Percentiles rank a stretch among this genome's conserved stretches.
phyloP scores from a whole-genome alignment of 768 basidiomycete species.

The Serendipita vermifera region DNA sequence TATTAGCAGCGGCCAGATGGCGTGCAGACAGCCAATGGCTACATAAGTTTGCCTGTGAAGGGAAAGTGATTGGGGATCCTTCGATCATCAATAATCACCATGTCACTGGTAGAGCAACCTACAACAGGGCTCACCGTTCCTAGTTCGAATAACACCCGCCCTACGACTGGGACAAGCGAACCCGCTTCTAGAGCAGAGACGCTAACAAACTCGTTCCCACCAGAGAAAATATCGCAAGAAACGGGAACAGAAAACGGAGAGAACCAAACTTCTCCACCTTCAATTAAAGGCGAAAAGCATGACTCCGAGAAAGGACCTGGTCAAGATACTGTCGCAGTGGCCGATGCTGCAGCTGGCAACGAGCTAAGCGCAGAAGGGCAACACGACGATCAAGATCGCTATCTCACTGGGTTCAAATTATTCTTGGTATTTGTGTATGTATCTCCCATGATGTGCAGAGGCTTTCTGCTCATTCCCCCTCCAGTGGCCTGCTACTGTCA shows the following conservation, averaged over 20 bases:
- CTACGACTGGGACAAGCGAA: background rate
- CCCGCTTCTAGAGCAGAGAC: background rate
- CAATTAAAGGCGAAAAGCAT: background rate
- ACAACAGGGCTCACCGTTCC: too few relatives aligned
- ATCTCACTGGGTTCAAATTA: conserved; percentile 3
- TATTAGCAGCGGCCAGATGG: too few relatives aligned
- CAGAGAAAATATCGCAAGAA: background rate
- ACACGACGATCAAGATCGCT: background rate
- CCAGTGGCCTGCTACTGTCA: background rate
- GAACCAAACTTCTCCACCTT: background rate
- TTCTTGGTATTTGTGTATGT: conserved; percentile 5
- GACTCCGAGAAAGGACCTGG: background rate
- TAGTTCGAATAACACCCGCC: too few relatives aligned
- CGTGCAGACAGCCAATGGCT: too few relatives aligned
- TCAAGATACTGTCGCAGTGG: background rate
- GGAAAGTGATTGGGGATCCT: too few relatives aligned
- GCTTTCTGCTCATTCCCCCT: background rate
- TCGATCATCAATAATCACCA: too few relatives aligned
- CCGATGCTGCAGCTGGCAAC: too few relatives aligned
- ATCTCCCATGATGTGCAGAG: background rate
- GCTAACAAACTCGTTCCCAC: background rate
- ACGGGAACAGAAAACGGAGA: background rate
- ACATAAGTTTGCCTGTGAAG: too few relatives aligned
- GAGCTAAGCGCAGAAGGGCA: background rate
- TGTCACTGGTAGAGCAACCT: too few relatives aligned